Conservation (phyloP, 495 filamentous ascomycete species). For the Aspergillus homomorphus region DNA sequence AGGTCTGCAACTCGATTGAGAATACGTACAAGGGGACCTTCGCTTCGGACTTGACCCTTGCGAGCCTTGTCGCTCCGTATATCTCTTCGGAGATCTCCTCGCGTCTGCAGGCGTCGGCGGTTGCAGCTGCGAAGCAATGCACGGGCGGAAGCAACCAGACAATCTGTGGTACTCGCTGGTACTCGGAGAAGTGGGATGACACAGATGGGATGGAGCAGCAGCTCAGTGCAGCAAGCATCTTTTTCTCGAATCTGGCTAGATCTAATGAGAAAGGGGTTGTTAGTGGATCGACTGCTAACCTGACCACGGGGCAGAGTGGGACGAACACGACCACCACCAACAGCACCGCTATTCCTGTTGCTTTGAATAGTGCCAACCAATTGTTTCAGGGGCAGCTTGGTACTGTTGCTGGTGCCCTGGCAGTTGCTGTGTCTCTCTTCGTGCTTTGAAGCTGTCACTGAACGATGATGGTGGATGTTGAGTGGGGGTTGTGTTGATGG, state of each 20-base stretch:
- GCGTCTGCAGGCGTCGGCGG: conserved; percentile 52
- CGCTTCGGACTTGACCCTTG: conserved; percentile 63
- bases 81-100: conserved; percentile 54
- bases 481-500: no score
- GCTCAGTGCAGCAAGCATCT: conserved; percentile 57
- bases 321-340: background rate
- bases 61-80: conserved; percentile 63
- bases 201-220: conserved; percentile 51
- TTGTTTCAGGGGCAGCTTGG: no score
- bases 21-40: conserved; percentile 73
- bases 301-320: background rate
- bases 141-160: conserved; percentile 48
- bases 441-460: no score
- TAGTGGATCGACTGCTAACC: background rate
- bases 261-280: conserved; percentile 31
- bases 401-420: no score
- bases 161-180: conserved; percentile 52
- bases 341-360: no score
- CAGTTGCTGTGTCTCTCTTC: no score
- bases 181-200: conserved; percentile 42
- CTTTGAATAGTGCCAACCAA: no score
- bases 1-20: conserved; percentile 67
- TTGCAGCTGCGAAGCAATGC: conserved; percentile 61
- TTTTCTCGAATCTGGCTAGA: conserved; percentile 49
- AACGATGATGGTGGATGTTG: no score